Evolutionary conservation across 2,329 filamentous ascomycete species (phyloP).

Genomic region (Nothophoma quercina): DNA sequence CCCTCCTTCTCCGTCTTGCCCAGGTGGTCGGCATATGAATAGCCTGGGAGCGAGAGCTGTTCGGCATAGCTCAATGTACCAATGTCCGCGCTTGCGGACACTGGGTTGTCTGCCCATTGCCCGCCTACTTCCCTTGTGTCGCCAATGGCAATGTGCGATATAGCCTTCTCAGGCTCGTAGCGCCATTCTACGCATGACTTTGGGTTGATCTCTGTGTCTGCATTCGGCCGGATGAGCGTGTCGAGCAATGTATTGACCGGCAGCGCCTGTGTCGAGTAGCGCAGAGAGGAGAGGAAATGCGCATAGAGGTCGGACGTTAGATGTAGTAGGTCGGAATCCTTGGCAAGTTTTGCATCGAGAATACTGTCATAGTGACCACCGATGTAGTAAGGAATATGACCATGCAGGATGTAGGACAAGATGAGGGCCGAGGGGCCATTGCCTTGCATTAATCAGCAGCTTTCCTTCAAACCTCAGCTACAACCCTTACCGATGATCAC

Average conservation of each 20-base stretch:
- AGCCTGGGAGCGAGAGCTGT: constrained; percentile 67
- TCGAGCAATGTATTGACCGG: constrained; percentile 68
- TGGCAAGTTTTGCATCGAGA: constrained; percentile 63
- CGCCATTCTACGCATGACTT: constrained; percentile 64
- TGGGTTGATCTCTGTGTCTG: constrained; percentile 63
- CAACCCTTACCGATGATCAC: constrained; percentile 47
- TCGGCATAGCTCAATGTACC: constrained; percentile 68
- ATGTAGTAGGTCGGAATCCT: constrained; percentile 57
- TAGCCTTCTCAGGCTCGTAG: constrained; percentile 57
- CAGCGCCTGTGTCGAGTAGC: constrained; percentile 68
- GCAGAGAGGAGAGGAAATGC: constrained; percentile 66
- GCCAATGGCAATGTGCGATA: constrained; percentile 64
- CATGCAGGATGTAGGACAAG: constrained; percentile 69
- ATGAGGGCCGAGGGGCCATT: constrained; percentile 69
- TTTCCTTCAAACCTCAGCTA: not conserved
- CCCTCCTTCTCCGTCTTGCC: constrained; percentile 48
- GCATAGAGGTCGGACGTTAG: constrained; percentile 61
- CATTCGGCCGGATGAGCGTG: constrained; percentile 65
- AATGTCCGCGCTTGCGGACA: constrained; percentile 62
- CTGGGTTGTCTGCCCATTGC: constrained; percentile 66
- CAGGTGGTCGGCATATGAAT: constrained; percentile 64
- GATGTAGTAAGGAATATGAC: constrained; percentile 65
- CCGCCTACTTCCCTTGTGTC: constrained; percentile 61
- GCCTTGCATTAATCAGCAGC: constrained; percentile 53
- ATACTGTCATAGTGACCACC: constrained; percentile 65